Conservation (phyloP, 768 basidiomycete genomes). For the Collybia sordida region DNA sequence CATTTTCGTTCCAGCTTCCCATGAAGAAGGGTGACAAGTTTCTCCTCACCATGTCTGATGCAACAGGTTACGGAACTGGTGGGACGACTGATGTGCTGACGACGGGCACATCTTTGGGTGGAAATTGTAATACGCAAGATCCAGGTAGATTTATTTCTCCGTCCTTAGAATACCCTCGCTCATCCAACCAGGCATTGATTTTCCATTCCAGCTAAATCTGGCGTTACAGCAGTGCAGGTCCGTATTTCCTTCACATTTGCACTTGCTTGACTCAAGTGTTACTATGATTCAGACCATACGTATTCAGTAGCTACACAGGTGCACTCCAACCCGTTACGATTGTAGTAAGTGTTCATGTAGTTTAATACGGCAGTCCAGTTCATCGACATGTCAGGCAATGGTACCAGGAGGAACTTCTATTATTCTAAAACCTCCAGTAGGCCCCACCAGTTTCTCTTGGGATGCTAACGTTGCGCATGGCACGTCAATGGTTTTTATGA, state of each 20-base stretch:
- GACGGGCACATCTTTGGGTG: constrained; percentile 46
- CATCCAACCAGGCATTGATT: constrained; percentile 31
- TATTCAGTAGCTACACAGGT: constrained; percentile 40
- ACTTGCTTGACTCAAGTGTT: background rate
- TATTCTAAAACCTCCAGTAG: constrained; percentile 38
- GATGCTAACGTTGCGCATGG: constrained; percentile 54
- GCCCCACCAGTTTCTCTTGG: constrained; percentile 50
- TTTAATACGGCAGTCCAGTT: background rate
- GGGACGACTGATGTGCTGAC: constrained; percentile 51
- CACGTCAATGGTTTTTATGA: constrained; percentile 55
- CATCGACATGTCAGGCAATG: constrained; percentile 40
- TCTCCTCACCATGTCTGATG: constrained; percentile 69
- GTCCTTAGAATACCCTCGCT: background rate
- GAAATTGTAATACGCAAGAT: constrained; percentile 49
- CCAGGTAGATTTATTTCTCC: constrained; percentile 29
- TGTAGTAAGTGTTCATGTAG: constrained; percentile 32
- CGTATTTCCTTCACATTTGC: constrained; percentile 16
- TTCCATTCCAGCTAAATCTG: constrained; percentile 48
- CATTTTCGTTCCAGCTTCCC: constrained; percentile 47
- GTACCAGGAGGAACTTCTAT: constrained; percentile 63
- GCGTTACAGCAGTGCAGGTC: constrained; percentile 65
- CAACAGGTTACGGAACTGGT: constrained; percentile 66
- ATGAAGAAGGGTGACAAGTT: constrained; percentile 39
- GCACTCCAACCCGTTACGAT: constrained; percentile 58
- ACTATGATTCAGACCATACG: constrained; percentile 37